Evolutionary conservation across 2,329 filamentous ascomycete species (phyloP), one percentile per base, ranked within the genome.

Genomic region (Ramichloridium luteum): DNA sequence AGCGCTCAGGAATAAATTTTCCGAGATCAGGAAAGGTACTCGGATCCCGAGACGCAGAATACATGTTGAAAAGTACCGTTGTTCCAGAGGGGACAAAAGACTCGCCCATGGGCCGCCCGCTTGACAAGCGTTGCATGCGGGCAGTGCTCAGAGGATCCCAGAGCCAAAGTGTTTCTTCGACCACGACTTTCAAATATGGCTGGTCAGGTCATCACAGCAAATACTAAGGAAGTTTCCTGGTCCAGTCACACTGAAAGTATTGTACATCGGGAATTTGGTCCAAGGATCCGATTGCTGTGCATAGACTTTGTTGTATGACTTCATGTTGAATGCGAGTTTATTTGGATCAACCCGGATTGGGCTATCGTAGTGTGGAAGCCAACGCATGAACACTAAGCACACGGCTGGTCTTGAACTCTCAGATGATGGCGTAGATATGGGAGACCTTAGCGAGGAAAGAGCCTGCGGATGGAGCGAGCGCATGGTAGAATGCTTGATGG

Each of bases 1-100:
- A 23, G 20, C 20, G 20, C 20, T 23, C 20, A n/a, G 20, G 20
- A n/a, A 23, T 23, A n/a, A 23, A 23, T 8, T 23, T 23, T n/a
- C n/a, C 20, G 8, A n/a, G 8, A n/a, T 23, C 20, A n/a, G 8
- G 8, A n/a, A 8, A 23, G 20, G n/a, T n/a, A n/a, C n/a, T n/a
- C 20, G 20, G 20, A n/a, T 23, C 20, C 20, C 20, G 20, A 8
- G 20, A 8, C 20, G 20, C 20, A 8, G 20, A 8, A n/a, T 23
- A 23, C 20, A 23, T 23, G 20, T 23, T 23, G 8, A n/a, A 8
- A n/a, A 8, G n/a, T 8, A 23, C 20, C 20, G 8, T 23, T n/a
- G n/a, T n/a, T n/a, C 20, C 20, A n/a, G 8, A 8, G 20, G 20
- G 20, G 8, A 23, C 20, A n/a, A 23, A 23, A n/a, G 8, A n/a